Percentiles rank a stretch among this genome's conserved stretches.
Evolutionary conservation across 2,329 filamentous ascomycete genomes (phyloP).

Genomic region (Dothideomycetes sp.): DNA sequence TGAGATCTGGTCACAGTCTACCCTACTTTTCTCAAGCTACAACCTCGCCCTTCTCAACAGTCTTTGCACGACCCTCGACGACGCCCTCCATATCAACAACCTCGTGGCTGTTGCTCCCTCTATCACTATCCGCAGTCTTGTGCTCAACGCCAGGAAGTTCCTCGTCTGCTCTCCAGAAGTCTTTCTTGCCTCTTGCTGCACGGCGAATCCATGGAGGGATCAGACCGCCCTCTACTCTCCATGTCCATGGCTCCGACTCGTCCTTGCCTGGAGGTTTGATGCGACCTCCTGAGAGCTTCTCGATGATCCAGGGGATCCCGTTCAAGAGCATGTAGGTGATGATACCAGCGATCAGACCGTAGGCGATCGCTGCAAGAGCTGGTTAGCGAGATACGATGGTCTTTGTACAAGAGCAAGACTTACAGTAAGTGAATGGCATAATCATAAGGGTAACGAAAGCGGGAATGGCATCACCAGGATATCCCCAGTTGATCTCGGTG

Average conservation of each 20-base stretch:
- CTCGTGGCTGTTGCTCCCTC: neutral
- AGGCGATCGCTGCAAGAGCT: conserved; percentile 50
- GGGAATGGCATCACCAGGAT: conserved; percentile 72
- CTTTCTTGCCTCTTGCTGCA: conserved; percentile 53
- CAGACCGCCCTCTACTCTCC: conserved; percentile 61
- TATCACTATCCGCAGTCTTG: neutral
- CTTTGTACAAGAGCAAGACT: neutral
- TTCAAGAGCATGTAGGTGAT: conserved; percentile 69
- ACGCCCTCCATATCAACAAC: neutral
- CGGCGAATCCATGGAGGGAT: conserved; percentile 64
- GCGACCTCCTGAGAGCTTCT: conserved; percentile 54
- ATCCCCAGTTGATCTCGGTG: conserved; percentile 79
- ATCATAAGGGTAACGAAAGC: conserved; percentile 74
- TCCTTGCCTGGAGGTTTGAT: conserved; percentile 66
- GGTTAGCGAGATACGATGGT: conserved; percentile 56
- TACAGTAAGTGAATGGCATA: conserved; percentile 78
- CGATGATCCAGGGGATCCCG: conserved; percentile 55
- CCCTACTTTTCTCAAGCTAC: neutral
- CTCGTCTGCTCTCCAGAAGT: conserved; percentile 51
- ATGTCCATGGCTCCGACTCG: conserved; percentile 71
- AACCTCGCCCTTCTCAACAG: neutral
- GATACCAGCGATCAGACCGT: conserved; percentile 74
- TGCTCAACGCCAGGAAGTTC: neutral
- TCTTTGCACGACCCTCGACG: neutral
- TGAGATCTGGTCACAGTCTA: no score